phyloP scores from a whole-genome alignment of 2,329 filamentous ascomycete genomes.

The Alternaria conjuncta region DNA sequence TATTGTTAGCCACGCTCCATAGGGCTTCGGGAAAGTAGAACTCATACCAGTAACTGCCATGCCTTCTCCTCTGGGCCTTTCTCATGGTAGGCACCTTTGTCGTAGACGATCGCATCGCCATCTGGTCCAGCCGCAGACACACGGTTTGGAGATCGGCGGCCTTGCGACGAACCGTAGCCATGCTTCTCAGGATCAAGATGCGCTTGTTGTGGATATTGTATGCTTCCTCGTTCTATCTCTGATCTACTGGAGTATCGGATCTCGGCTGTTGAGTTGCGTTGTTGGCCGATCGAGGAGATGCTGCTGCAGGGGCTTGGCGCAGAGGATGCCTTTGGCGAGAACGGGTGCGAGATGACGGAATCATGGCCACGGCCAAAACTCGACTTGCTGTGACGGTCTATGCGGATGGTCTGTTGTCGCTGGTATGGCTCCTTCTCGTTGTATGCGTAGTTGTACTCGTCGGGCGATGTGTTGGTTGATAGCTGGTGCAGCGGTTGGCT shows the following conservation, averaged over 20 bases:
- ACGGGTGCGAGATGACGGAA: conserved; percentile 48
- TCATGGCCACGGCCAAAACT: conserved; percentile 39
- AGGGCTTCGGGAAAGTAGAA: neutral
- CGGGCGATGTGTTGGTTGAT: conserved; percentile 11
- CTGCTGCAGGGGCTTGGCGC: conserved; percentile 46
- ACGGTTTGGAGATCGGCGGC: conserved; percentile 26
- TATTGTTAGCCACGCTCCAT: conserved; percentile 13
- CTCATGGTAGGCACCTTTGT: conserved; percentile 47
- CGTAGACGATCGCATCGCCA: conserved; percentile 34
- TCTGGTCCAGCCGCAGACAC: conserved; percentile 28
- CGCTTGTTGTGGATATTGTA: conserved; percentile 34
- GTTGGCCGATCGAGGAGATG: conserved; percentile 33
- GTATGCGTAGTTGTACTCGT: conserved; percentile 26
- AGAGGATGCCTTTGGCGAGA: conserved; percentile 41
- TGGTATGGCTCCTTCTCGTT: conserved; percentile 34
- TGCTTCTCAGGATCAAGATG: conserved; percentile 46
- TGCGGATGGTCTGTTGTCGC: conserved; percentile 19
- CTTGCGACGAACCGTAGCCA: conserved; percentile 23
- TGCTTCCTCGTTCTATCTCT: conserved; percentile 5
- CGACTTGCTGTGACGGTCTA: conserved; percentile 31
- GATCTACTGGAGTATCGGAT: conserved; percentile 17
- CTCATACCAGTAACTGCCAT: conserved; percentile 52
- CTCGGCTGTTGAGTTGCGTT: conserved; percentile 23
- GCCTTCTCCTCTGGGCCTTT: conserved; percentile 52
- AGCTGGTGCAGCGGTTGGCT: conserved; percentile 19